phyloP scores from a whole-genome alignment of 2,329 filamentous ascomycete genomes.

The Phialocephala sp. region DNA sequence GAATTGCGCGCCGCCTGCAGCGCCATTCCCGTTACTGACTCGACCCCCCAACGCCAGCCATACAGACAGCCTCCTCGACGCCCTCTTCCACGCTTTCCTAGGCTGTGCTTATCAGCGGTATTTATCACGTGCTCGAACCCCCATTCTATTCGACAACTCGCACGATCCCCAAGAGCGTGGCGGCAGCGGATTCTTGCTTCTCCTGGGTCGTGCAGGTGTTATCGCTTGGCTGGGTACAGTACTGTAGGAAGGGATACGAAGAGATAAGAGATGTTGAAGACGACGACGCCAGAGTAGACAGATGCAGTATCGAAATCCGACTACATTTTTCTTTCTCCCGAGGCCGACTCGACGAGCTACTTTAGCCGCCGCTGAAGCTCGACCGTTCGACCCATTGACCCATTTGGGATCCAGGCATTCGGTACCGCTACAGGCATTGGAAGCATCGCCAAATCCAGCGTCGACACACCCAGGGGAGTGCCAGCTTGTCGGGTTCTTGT shows the following conservation, averaged over 20 bases:
- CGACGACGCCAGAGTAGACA: neutral
- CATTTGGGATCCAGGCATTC: neutral
- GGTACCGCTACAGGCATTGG: constrained; percentile 6
- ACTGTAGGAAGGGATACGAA: constrained; percentile 1
- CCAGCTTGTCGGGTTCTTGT: neutral
- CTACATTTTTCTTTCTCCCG: neutral
- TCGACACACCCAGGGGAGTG: neutral
- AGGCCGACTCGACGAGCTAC: neutral
- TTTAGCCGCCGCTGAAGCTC: constrained; percentile 4
- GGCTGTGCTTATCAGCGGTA: constrained; percentile 4
- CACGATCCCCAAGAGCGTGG: neutral
- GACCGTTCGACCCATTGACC: neutral
- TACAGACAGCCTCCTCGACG: neutral
- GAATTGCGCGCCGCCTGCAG: neutral
- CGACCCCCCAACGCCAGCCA: neutral
- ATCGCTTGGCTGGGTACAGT: neutral
- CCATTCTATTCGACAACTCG: neutral
- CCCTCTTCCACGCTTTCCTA: neutral
- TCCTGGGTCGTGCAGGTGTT: neutral
- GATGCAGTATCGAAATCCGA: neutral
- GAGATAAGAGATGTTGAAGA: constrained; percentile 6
- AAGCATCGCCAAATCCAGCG: neutral
- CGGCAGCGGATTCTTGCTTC: neutral
- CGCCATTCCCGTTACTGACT: neutral
- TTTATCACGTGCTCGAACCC: neutral